These are phyloP conservation scores for Erythrophleum ivorense DNA, from an alignment of 331 rosid species.

Conservation along the genomic window DNA sequence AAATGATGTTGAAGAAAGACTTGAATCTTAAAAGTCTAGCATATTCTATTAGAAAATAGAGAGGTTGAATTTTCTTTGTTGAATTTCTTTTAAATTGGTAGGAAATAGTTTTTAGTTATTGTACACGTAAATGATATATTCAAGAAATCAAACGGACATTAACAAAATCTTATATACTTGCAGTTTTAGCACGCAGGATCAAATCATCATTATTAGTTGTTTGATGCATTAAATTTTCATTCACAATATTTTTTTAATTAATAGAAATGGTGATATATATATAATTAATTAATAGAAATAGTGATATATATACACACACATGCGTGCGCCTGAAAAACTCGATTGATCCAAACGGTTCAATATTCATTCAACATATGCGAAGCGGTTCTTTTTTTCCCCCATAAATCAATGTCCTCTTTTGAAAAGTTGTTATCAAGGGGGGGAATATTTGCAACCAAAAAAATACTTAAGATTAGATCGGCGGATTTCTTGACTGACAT, in stretches of 20 bases:
- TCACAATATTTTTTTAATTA: no score
- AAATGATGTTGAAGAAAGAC: not conserved
- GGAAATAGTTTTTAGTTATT: not conserved
- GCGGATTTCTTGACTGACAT: slow-evolving; percentile 23
- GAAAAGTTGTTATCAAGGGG: not conserved
- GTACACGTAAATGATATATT: no score
- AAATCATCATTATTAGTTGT: no score
- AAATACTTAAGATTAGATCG: not conserved
- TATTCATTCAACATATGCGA: not conserved
- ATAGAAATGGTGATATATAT: no score
- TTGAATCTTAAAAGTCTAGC: not conserved
- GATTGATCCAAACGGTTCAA: not conserved
- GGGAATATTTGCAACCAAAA: not conserved
- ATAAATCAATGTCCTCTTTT: not conserved
- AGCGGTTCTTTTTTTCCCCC: not conserved
- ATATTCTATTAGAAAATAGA: not conserved
- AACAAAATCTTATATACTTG: no score
- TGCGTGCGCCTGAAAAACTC: no score
- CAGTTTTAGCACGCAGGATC: no score
- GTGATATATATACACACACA: no score
- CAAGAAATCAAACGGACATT: no score
- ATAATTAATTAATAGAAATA: no score
- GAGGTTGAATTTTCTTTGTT: not conserved
- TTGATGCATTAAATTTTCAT: no score
- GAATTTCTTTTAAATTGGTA: not conserved